Percentiles rank a stretch among this genome's conserved stretches.
Evolutionary conservation across 1,139 yeast species (phyloP).

Genomic region (Zygosaccharomyces sapae): DNA sequence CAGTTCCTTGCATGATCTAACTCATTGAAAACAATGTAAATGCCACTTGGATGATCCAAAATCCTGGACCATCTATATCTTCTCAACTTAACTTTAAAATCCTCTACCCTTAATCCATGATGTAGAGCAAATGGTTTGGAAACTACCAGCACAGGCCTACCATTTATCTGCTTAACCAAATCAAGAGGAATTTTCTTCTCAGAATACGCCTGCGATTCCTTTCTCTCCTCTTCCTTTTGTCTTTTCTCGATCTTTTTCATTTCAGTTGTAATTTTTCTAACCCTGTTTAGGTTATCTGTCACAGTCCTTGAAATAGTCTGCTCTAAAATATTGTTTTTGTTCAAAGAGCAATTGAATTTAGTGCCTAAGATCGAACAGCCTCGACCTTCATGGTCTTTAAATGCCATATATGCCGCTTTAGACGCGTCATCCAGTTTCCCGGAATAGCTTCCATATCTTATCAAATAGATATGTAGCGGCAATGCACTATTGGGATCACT

Average conservation of each 20-base stretch:
- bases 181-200: slow-evolving; percentile 43
- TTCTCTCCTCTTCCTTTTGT: slow-evolving; percentile 9
- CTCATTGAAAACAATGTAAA: slow-evolving; percentile 65
- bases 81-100: slow-evolving; percentile 31
- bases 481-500: slow-evolving; percentile 76
- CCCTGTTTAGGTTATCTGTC: slow-evolving; percentile 25
- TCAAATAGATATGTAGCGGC: slow-evolving; percentile 69
- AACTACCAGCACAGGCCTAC: slow-evolving; percentile 53
- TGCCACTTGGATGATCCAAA: slow-evolving; percentile 59
- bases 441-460: slow-evolving; percentile 58
- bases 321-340: slow-evolving; percentile 22
- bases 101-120: slow-evolving; percentile 30
- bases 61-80: slow-evolving; percentile 63
- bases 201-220: slow-evolving; percentile 7
- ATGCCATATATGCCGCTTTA: slow-evolving; percentile 43
- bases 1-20: slow-evolving; percentile 63
- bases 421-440: slow-evolving; percentile 41
- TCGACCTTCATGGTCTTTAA: slow-evolving; percentile 34
- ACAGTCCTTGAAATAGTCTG: slow-evolving; percentile 26
- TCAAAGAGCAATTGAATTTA: slow-evolving; percentile 28
- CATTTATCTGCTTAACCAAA: slow-evolving; percentile 45
- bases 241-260: slow-evolving; percentile 15
- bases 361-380: slow-evolving; percentile 39
- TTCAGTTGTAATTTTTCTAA: slow-evolving; percentile 17
- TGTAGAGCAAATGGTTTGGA: slow-evolving; percentile 30